These are phyloP conservation scores for Oryza meridionalis DNA, from an alignment of 176 grass and related monocot genomes.

Conservation along the genomic window DNA sequence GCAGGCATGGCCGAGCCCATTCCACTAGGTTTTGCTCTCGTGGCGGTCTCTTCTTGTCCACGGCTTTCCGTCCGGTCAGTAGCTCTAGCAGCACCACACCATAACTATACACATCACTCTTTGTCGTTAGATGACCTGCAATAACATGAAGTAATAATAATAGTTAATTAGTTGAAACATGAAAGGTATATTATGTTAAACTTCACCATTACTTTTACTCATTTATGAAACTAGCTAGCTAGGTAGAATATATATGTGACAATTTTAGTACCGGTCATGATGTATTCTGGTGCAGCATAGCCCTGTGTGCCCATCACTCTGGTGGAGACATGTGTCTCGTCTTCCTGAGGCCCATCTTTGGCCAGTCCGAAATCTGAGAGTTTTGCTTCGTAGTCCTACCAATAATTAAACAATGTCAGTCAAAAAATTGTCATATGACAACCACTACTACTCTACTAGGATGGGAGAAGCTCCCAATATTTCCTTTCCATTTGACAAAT, in stretches of 20 bases:
- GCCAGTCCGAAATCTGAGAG: conserved; percentile 87
- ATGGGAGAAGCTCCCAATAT: too few species aligned
- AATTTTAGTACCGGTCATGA: conserved; percentile 69
- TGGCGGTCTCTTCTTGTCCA: conserved; percentile 56
- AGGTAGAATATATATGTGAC: background rate
- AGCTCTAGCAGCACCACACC: conserved; percentile 63
- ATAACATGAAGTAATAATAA: background rate
- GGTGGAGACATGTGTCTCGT: conserved; percentile 78
- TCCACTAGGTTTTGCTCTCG: conserved; percentile 67
- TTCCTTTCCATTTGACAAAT: too few species aligned
- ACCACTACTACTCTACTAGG: too few species aligned
- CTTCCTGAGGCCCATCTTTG: conserved; percentile 68
- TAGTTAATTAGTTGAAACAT: too few species aligned
- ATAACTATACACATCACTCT: conserved; percentile 67
- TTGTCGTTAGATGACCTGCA: conserved; percentile 58
- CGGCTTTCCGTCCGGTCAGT: conserved; percentile 46
- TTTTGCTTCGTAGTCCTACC: conserved; percentile 68
- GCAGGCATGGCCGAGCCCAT: conserved; percentile 57
- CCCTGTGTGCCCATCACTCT: conserved; percentile 84
- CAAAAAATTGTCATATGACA: background rate
- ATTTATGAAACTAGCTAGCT: too few species aligned
- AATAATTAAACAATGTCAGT: background rate
- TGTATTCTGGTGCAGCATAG: conserved; percentile 83
- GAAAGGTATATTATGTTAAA: too few species aligned
- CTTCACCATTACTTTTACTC: too few species aligned